Evolutionary conservation across 495 filamentous ascomycete genomes (phyloP).

Genomic region (Ramalina peruviana): DNA sequence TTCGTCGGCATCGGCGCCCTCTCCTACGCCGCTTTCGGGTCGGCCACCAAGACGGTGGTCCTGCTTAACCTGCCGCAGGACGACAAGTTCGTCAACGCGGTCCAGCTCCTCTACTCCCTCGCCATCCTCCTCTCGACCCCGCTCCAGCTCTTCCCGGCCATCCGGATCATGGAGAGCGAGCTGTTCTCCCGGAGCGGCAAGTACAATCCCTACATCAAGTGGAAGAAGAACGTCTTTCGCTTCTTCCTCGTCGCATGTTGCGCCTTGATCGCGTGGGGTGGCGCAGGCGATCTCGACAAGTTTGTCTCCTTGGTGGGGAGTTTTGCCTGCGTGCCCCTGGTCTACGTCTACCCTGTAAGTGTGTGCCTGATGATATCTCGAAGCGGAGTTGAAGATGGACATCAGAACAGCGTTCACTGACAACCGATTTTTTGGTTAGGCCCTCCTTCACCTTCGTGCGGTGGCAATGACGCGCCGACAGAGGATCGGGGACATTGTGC

Average conservation of each 20-base stretch:
- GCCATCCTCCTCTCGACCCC: slow-evolving; percentile 91
- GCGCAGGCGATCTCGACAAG: slow-evolving; percentile 88
- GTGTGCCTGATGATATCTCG: not conserved
- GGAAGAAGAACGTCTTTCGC: slow-evolving; percentile 94
- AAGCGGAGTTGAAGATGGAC: not conserved
- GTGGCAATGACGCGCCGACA: slow-evolving; percentile 53
- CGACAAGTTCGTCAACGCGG: slow-evolving; percentile 84
- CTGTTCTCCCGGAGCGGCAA: slow-evolving; percentile 78
- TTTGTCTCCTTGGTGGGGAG: slow-evolving; percentile 92
- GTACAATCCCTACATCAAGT: slow-evolving; percentile 91
- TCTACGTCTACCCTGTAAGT: slow-evolving; percentile 94
- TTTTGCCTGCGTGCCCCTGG: slow-evolving; percentile 93
- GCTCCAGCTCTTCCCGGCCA: slow-evolving; percentile 91
- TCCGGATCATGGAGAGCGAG: slow-evolving; percentile 57
- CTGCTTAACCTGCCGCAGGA: slow-evolving; percentile 94
- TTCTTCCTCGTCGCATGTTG: slow-evolving; percentile 83
- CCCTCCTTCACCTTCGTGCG: slow-evolving; percentile 72
- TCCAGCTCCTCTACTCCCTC: slow-evolving; percentile 89
- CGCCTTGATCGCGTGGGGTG: slow-evolving; percentile 76
- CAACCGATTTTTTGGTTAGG: slow-evolving; percentile 32
- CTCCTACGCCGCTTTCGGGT: slow-evolving; percentile 92
- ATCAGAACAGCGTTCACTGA: slow-evolving; percentile 2
- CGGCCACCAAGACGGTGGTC: slow-evolving; percentile 86
- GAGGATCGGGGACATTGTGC: slow-evolving; percentile 51
- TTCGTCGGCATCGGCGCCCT: slow-evolving; percentile 85